Conservation (phyloP, 2,329 filamentous ascomycete species). For the Aspergillus ochraceoroseus region DNA sequence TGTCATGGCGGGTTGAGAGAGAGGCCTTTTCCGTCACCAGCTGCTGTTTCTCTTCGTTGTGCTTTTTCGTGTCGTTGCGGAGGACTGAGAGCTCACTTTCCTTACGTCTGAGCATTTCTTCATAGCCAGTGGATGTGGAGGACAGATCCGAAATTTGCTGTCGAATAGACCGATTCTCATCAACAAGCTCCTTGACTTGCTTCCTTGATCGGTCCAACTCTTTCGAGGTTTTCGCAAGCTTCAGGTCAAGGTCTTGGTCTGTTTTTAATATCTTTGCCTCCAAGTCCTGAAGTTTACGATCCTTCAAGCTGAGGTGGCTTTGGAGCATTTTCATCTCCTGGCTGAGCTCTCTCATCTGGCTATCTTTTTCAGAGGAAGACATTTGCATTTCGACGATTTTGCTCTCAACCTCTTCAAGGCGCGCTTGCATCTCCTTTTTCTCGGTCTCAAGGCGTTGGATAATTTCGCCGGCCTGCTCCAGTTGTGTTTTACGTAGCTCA, state of each 20-base stretch:
- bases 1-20: constrained; percentile 71
- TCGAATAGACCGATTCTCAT: constrained; percentile 77
- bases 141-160: constrained; percentile 83
- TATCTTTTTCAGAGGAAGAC: constrained; percentile 66
- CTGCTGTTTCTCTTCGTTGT: constrained; percentile 70
- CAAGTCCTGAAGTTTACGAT: constrained; percentile 81
- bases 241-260: constrained; percentile 84
- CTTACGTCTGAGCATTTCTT: constrained; percentile 87
- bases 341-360: constrained; percentile 68
- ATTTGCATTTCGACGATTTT: constrained; percentile 66
- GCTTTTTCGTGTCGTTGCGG: constrained; percentile 75
- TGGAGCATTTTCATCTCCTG: constrained; percentile 88
- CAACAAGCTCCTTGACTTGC: constrained; percentile 68
- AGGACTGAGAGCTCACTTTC: constrained; percentile 87
- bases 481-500: constrained; percentile 69
- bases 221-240: constrained; percentile 70
- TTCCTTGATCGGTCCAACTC: constrained; percentile 70
- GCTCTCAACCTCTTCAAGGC: constrained; percentile 63
- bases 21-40: constrained; percentile 73
- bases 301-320: constrained; percentile 82
- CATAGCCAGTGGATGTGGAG: constrained; percentile 87
- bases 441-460: constrained; percentile 83
- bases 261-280: constrained; percentile 77
- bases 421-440: constrained; percentile 67
- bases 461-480: constrained; percentile 85